Conservation (phyloP, 305 asterid genomes). For the Solanum chacoense region DNA sequence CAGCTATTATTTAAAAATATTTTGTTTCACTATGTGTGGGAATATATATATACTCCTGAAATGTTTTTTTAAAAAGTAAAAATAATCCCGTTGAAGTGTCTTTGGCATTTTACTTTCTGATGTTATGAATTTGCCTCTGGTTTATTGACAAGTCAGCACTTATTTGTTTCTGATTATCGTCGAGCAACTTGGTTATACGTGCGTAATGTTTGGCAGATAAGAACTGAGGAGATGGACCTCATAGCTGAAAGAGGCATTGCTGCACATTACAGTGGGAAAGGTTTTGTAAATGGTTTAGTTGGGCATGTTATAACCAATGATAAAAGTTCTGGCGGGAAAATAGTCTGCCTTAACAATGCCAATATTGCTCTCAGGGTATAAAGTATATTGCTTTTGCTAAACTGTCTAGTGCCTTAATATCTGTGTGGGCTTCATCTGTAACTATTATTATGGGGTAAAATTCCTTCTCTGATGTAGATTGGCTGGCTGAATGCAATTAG, state of each 20-base stretch:
- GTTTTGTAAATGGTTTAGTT: conserved; percentile 66
- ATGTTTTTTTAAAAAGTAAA: not conserved
- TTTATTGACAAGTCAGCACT: not conserved
- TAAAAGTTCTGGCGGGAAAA: conserved; percentile 48
- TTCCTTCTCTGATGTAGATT: conserved; percentile 40
- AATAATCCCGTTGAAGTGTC: not conserved
- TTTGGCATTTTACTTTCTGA: not conserved
- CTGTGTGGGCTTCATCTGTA: not conserved
- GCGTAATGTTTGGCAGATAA: conserved; percentile 37
- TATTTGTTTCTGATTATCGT: not conserved
- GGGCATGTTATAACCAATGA: conserved; percentile 50
- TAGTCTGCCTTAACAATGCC: conserved; percentile 80
- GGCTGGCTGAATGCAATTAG: conserved; percentile 97
- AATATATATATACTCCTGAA: not conserved
- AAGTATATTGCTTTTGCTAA: conserved; percentile 7
- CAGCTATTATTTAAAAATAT: not conserved
- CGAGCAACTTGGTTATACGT: not conserved
- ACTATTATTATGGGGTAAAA: not conserved
- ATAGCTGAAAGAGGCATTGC: conserved; percentile 96
- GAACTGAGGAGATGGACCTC: conserved; percentile 94
- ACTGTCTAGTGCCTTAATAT: not conserved
- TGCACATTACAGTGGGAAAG: conserved; percentile 88
- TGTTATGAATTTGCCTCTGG: not conserved
- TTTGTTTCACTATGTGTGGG: not conserved
- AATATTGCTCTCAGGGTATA: conserved; percentile 84